Conservation (phyloP, 495 filamentous ascomycete genomes). For the Chaetomium tenue region DNA sequence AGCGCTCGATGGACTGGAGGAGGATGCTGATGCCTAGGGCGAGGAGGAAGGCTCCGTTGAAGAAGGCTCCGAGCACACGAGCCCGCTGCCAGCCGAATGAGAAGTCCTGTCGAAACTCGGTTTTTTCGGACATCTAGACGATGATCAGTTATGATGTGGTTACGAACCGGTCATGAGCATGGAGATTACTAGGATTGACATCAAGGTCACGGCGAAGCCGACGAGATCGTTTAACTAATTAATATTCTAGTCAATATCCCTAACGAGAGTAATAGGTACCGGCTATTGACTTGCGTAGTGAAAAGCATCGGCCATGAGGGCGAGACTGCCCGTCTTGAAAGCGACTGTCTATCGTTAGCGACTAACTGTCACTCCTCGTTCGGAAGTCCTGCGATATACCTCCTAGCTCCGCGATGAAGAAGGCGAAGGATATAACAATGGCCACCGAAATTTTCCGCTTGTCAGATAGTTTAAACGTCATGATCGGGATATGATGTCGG, state of each 20-base stretch:
- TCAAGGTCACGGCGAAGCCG: constrained; percentile 77
- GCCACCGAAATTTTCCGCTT: constrained; percentile 48
- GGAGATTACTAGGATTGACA: constrained; percentile 67
- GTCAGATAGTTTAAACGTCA: constrained; percentile 16
- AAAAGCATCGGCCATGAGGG: constrained; percentile 90
- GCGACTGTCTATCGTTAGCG: constrained; percentile 53
- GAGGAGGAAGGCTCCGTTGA: constrained; percentile 93
- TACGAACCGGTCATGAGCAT: not conserved
- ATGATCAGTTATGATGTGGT: not conserved
- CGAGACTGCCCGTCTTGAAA: constrained; percentile 82
- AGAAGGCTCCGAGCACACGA: constrained; percentile 84
- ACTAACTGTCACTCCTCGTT: not conserved
- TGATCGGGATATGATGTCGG: not conserved
- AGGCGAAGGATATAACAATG: constrained; percentile 73
- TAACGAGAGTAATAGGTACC: not conserved
- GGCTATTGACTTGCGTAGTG: constrained; percentile 67
- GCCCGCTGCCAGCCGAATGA: constrained; percentile 82
- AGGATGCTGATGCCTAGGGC: constrained; percentile 90
- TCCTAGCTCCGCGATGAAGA: constrained; percentile 81
- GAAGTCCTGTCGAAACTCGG: constrained; percentile 41
- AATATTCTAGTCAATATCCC: constrained; percentile 14
- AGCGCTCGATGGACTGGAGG: constrained; percentile 84
- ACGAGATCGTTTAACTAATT: constrained; percentile 83
- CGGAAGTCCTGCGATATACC: constrained; percentile 37
- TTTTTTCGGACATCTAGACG: constrained; percentile 44